Evolutionary conservation across 176 grass and related monocot genomes (phyloP), one percentile per base, ranked within the genome.

Genomic region (Oryza australiensis): DNA sequence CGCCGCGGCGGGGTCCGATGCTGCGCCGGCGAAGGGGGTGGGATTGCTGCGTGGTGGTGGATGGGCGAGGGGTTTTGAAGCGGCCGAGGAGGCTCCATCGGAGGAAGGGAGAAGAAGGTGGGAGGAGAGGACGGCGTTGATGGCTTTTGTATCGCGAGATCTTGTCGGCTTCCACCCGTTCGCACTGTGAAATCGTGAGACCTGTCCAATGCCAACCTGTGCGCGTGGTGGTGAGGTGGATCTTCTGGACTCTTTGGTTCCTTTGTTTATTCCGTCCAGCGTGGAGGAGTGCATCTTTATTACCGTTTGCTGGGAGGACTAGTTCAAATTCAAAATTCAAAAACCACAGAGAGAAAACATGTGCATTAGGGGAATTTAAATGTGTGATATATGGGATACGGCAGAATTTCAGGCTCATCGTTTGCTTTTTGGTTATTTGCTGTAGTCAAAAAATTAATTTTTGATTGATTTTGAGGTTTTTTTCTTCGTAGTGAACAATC

Each of bases 61-160:
- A 73, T 46, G 23, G 43, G 45, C 1, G 34, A 20, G 64, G 66
- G 28, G 28, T 83, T 86, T 74, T 72, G 91, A 80, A 90, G 83
- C 60, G 80, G 88, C 74, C 43, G 66, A 49, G 80, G 88, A 40
- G 81, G 66, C 72, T 88, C 88, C 92, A 94, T 88, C 16, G 30
- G 80, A 26, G 46, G 45, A 66, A 33, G 40, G 45, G 32, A 30
- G 32, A 32, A 32, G n/a, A n/a, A 14, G 22, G 41, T 9, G 34
- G 76, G 3, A 18, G 65, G 46, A 10, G 33, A 64, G 60, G 66
- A 77, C 64, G 66, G 42, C 18, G 40, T 29, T 24, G 45, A 14
- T 67, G 68, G 78, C 68, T 62, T 63, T 84, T 79, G 75, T 46
- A 80, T 49, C 72, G 83, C 55, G 57, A 85, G 83, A 76, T 88